These are phyloP conservation scores for Goniomonas avonlea DNA, from an alignment of 78 protist genomes.

Conservation along the genomic window DNA sequence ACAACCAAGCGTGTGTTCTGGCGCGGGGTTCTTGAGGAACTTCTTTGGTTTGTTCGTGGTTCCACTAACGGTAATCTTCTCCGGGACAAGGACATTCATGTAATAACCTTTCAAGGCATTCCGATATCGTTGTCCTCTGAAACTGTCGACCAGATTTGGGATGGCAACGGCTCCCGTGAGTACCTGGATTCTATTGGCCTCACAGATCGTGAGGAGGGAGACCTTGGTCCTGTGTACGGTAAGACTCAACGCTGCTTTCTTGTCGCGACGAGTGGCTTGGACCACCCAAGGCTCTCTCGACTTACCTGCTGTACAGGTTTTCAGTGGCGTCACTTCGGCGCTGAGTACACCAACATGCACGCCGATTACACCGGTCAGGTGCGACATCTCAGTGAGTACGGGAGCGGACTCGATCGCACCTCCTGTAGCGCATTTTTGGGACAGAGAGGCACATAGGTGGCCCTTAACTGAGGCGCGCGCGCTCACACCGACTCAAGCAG, in stretches of 20 bases:
- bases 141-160: conserved; percentile 72
- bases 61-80: conserved; percentile 54
- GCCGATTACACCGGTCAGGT: conserved; percentile 67
- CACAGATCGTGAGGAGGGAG: conserved; percentile 50
- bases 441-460: no score
- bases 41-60: conserved; percentile 80
- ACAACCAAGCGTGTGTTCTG: conserved; percentile 86
- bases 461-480: no score
- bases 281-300: not conserved
- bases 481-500: no score
- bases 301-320: conserved; percentile 66
- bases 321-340: conserved; percentile 94
- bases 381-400: no score
- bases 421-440: no score
- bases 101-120: no score
- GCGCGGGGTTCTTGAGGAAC: conserved; percentile 82
- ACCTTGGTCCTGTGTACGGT: conserved; percentile 74
- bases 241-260: not conserved
- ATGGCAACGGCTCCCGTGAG: conserved; percentile 71
- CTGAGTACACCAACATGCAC: conserved; percentile 66
- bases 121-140: no score
- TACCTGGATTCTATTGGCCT: conserved; percentile 66
- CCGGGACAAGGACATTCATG: conserved; percentile 2
- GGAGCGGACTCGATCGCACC: no score
- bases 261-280: not conserved